Conservation (phyloP, 1,139 yeast species). For the Meyerozyma elateridarum region DNA sequence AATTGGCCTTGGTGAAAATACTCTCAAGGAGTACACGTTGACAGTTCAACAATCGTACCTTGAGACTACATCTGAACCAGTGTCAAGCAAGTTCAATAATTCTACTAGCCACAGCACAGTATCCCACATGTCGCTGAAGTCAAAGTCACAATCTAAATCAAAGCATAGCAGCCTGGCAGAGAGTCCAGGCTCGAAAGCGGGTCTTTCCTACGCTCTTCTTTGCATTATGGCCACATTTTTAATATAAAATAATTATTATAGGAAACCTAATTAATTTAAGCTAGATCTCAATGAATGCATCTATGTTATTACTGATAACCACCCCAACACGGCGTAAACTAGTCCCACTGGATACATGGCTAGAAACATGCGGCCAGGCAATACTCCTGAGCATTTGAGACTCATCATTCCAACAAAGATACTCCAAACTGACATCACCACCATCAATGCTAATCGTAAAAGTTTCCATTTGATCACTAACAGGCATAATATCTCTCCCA, state of each 20-base stretch:
- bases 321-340: slow-evolving; percentile 67
- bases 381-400: slow-evolving; percentile 63
- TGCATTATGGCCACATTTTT: slow-evolving; percentile 1
- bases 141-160: background rate
- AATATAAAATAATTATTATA: slow-evolving; percentile 2
- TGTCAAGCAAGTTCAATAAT: background rate
- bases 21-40: slow-evolving; percentile 7
- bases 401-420: slow-evolving; percentile 64
- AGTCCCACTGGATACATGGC: slow-evolving; percentile 80
- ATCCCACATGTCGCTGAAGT: too few relatives aligned
- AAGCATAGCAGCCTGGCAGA: slow-evolving; percentile 4
- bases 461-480: slow-evolving; percentile 49
- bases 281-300: slow-evolving; percentile 21
- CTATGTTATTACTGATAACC: slow-evolving; percentile 72
- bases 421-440: slow-evolving; percentile 64
- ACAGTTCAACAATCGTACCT: background rate
- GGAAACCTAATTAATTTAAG: too few relatives aligned
- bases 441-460: slow-evolving; percentile 50
- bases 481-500: slow-evolving; percentile 60
- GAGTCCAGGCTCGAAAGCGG: slow-evolving; percentile 1
- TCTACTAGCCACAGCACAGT: too few relatives aligned
- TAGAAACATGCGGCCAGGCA: slow-evolving; percentile 62
- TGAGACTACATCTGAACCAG: background rate
- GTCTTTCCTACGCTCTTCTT: slow-evolving; percentile 3
- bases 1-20: slow-evolving; percentile 48